Evolutionary conservation across 345 rosid species (phyloP).

Genomic region (Euclidium syriacum): DNA sequence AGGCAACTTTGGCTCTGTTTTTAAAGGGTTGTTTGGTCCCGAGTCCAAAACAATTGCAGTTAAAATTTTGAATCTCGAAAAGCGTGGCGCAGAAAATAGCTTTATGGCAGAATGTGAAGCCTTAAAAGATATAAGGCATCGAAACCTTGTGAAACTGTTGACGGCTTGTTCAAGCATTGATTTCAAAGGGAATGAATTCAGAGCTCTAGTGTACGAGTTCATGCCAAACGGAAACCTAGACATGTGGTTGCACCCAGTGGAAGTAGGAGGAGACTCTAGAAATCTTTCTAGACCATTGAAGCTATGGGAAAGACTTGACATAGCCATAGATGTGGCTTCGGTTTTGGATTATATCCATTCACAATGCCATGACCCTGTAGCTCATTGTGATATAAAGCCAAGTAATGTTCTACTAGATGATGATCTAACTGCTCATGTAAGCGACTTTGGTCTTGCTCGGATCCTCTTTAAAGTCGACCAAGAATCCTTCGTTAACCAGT

Average conservation of each 20-base stretch:
- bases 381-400: constrained; percentile 26
- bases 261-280: neutral
- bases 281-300: neutral
- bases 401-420: constrained; percentile 21
- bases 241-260: constrained; percentile 29
- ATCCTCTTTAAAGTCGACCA: neutral
- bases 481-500: neutral
- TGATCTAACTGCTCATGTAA: constrained; percentile 21
- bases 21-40: constrained; percentile 19
- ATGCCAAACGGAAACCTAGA: constrained; percentile 46
- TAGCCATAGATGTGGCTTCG: constrained; percentile 27
- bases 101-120: constrained; percentile 43
- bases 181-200: constrained; percentile 41
- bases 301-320: constrained; percentile 30
- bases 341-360: constrained; percentile 18
- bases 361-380: neutral
- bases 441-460: constrained; percentile 32
- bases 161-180: constrained; percentile 48
- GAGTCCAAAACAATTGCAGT: constrained; percentile 21
- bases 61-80: constrained; percentile 35
- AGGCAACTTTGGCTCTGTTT: constrained; percentile 28
- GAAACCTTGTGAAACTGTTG: constrained; percentile 40
- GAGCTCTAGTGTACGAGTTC: constrained; percentile 43
- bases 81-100: constrained; percentile 39
- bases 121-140: constrained; percentile 34